Conservation (phyloP, 208 protist species). For the Borovskyia barvae region DNA sequence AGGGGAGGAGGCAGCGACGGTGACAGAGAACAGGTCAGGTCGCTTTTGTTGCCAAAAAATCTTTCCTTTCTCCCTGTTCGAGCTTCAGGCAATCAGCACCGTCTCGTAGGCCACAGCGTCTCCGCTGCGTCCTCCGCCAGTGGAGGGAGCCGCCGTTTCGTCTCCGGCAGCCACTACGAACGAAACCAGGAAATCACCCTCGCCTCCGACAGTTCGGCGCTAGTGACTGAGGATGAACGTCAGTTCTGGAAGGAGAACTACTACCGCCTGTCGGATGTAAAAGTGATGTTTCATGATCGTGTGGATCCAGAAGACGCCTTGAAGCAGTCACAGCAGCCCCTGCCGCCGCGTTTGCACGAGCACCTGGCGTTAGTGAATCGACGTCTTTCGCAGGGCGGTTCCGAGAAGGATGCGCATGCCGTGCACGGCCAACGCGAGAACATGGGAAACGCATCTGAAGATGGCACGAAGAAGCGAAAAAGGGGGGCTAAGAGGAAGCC, state of each 20-base stretch:
- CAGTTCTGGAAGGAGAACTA: constrained; percentile 82
- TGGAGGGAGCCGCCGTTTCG: neutral
- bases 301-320: constrained; percentile 52
- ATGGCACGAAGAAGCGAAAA: constrained; percentile 6
- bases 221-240: constrained; percentile 61
- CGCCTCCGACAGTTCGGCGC: constrained; percentile 19
- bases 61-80: constrained; percentile 23
- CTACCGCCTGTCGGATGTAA: constrained; percentile 58
- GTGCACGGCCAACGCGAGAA: neutral
- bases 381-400: constrained; percentile 14
- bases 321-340: constrained; percentile 14
- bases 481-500: constrained; percentile 17
- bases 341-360: constrained; percentile 35
- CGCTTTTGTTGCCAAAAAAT: constrained; percentile 32
- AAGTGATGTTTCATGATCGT: constrained; percentile 75
- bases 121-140: neutral
- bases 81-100: neutral
- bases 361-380: constrained; percentile 40
- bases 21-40: too few species aligned
- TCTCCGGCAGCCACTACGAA: neutral
- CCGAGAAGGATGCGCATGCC: neutral
- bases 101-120: constrained; percentile 14
- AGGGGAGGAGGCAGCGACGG: neutral
- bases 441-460: too few species aligned
- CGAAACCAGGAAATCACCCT: constrained; percentile 14